Percentiles rank a stretch among this genome's conserved stretches.
phyloP scores from a whole-genome alignment of 768 basidiomycete species.

The Collybia nuda region DNA sequence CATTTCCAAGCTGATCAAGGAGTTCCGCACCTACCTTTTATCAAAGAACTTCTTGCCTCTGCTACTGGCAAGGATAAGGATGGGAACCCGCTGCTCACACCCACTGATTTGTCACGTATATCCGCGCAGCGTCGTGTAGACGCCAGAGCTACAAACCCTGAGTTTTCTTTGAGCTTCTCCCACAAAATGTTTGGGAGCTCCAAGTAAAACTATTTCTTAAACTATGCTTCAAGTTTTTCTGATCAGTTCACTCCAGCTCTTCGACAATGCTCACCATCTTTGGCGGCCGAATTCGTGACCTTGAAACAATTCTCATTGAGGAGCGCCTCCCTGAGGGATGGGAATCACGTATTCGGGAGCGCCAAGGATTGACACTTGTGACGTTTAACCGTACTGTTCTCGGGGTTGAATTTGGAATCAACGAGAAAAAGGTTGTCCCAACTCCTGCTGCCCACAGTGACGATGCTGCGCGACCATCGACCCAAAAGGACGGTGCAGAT shows the following conservation, averaged over 20 bases:
- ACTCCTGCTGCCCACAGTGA: neutral
- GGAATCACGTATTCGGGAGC: constrained; percentile 59
- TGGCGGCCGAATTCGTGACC: constrained; percentile 58
- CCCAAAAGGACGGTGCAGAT: neutral
- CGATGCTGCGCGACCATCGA: too few relatives aligned
- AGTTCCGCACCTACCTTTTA: constrained; percentile 43
- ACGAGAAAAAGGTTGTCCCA: constrained; percentile 32
- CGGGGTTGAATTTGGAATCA: constrained; percentile 37
- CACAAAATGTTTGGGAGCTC: constrained; percentile 67
- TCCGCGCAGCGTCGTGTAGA: constrained; percentile 63
- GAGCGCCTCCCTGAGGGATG: constrained; percentile 72
- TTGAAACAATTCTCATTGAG: constrained; percentile 57
- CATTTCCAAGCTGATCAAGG: constrained; percentile 50
- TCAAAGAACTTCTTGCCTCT: constrained; percentile 55
- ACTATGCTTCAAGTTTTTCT: neutral
- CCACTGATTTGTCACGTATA: constrained; percentile 56
- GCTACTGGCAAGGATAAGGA: constrained; percentile 58
- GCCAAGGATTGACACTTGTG: constrained; percentile 58
- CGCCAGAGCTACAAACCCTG: constrained; percentile 48
- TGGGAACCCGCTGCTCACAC: constrained; percentile 49
- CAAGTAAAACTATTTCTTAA: constrained; percentile 40
- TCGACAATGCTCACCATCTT: constrained; percentile 66
- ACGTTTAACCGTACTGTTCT: constrained; percentile 51
- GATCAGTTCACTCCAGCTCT: constrained; percentile 35
- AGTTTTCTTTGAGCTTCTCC: constrained; percentile 45